Percentiles rank a stretch among this genome's conserved stretches.
phyloP scores from a whole-genome alignment of 176 grass and related monocot species.

The Areca catechu region DNA sequence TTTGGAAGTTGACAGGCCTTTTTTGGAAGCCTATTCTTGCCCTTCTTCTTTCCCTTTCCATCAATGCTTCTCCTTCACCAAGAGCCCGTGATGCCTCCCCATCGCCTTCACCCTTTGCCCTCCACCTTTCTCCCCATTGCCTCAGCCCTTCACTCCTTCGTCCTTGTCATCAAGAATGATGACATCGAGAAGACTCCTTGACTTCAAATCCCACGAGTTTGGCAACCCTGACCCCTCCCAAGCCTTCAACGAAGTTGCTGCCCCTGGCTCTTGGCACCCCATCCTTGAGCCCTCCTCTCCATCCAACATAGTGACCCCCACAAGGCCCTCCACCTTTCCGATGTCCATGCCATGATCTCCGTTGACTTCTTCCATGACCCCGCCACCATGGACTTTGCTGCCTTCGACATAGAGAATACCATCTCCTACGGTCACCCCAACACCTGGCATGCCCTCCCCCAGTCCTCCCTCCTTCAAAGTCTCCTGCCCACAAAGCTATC shows the following conservation, averaged over 20 bases:
- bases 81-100: conserved; percentile 24
- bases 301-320: conserved; percentile 10
- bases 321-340: conserved; percentile 6
- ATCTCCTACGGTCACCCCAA: conserved; percentile 37
- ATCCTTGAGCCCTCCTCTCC: conserved; percentile 47
- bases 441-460: conserved; percentile 62
- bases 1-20: too few relatives aligned
- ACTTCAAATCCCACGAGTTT: conserved; percentile 44
- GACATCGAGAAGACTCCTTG: conserved; percentile 57
- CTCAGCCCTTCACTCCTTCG: conserved; percentile 38
- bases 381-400: conserved; percentile 41
- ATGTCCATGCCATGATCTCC: conserved; percentile 35
- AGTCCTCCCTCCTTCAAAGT: conserved; percentile 62
- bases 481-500: conserved; percentile 38
- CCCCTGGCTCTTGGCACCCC: conserved; percentile 47
- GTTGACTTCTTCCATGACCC: conserved; percentile 49
- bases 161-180: conserved; percentile 57
- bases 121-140: conserved; percentile 19
- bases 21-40: too few relatives aligned
- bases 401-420: conserved; percentile 54
- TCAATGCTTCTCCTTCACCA: too few relatives aligned
- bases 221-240: conserved; percentile 28
- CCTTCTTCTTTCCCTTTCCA: too few relatives aligned
- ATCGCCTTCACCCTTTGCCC: not conserved
- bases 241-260: conserved; percentile 25